phyloP scores from a whole-genome alignment of 768 basidiomycete species.

The Boletus pseudo-olivaceus region DNA sequence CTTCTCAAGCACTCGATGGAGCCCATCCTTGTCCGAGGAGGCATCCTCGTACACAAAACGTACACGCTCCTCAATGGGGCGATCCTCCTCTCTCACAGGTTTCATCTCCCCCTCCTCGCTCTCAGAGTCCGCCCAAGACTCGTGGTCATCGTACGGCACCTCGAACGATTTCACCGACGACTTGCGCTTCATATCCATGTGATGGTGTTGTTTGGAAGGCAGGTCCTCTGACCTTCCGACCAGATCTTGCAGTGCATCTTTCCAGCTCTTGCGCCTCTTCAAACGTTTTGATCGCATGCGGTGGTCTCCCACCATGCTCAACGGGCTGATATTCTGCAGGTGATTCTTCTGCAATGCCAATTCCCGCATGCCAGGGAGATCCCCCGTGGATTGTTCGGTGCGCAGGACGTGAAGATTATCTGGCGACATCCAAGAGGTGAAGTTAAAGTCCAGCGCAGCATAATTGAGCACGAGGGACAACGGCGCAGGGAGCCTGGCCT shows the following conservation, averaged over 20 bases:
- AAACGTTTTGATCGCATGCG: constrained; percentile 38
- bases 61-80: constrained; percentile 72
- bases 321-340: constrained; percentile 81
- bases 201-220: constrained; percentile 11
- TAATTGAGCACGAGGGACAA: constrained; percentile 85
- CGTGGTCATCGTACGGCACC: constrained; percentile 40
- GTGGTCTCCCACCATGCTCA: constrained; percentile 85
- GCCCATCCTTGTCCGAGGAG: constrained; percentile 12
- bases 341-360: constrained; percentile 83
- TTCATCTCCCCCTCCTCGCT: constrained; percentile 46
- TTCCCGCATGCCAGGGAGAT: constrained; percentile 69
- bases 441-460: constrained; percentile 94
- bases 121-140: constrained; percentile 51
- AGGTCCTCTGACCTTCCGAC: constrained; percentile 37
- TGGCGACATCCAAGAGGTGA: constrained; percentile 94
- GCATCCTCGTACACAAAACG: constrained; percentile 46
- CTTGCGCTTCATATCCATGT: constrained; percentile 28
- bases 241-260: constrained; percentile 50
- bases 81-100: constrained; percentile 62
- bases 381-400: constrained; percentile 82
- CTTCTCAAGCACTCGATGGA: constrained; percentile 35
- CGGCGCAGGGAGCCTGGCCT: constrained; percentile 61
- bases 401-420: constrained; percentile 79
- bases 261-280: constrained; percentile 57
- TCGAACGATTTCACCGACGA: constrained; percentile 27